Conservation (phyloP, 306 rosid species). For the Cucurbita argyrosperma region DNA sequence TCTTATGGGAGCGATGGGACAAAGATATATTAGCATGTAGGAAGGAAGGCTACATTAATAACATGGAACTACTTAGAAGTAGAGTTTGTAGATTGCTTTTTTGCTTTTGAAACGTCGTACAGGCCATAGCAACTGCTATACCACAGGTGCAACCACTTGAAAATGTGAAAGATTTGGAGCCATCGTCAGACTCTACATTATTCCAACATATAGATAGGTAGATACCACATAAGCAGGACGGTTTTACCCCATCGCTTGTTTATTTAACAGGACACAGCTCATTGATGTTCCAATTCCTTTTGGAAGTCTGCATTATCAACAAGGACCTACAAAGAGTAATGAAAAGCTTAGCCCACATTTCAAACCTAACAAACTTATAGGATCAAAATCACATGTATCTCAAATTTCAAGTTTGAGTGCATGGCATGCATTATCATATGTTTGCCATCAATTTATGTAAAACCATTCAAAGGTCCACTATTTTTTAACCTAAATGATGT, state of each 20-base stretch:
- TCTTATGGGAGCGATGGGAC: not conserved
- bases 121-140: not conserved
- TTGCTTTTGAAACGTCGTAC: not conserved
- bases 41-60: not conserved
- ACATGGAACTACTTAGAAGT: not conserved
- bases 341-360: not conserved
- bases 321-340: conserved; percentile 40
- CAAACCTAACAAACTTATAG: not conserved
- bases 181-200: not conserved
- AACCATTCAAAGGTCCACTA: not conserved
- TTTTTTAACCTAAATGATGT: not conserved
- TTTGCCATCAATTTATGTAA: not conserved
- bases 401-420: not conserved
- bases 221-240: not conserved
- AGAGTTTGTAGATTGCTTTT: not conserved
- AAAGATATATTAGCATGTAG: not conserved
- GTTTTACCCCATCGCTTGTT: not conserved
- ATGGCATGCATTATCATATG: not conserved
- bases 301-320: conserved; percentile 80
- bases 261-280: not conserved
- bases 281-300: conserved; percentile 73
- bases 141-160: not conserved
- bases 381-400: not conserved
- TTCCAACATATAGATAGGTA: not conserved
- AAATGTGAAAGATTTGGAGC: not conserved